phyloP scores from a whole-genome alignment of 164 flowering plant genomes.

The Cinnamomum micranthum region DNA sequence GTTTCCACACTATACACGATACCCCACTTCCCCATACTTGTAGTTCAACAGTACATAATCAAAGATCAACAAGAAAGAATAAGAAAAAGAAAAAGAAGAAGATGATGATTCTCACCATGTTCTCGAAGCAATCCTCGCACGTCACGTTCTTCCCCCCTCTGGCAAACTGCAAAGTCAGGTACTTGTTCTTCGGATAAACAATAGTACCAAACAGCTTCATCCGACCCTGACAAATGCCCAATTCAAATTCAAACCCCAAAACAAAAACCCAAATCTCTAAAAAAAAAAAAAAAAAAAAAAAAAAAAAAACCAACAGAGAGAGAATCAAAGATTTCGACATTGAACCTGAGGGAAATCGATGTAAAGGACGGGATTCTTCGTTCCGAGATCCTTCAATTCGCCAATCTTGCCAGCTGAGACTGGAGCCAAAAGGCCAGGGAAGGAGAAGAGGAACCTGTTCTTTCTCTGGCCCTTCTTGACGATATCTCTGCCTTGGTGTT shows the following conservation, averaged over 20 bases:
- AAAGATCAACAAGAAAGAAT: not conserved
- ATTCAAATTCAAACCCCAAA: not conserved
- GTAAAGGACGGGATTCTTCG: conserved; percentile 83
- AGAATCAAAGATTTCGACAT: not conserved
- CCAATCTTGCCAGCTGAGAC: conserved; percentile 80
- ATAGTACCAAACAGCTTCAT: conserved; percentile 97
- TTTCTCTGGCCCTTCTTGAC: conserved; percentile 79
- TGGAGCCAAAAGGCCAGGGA: conserved; percentile 81
- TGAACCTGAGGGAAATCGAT: conserved; percentile 85
- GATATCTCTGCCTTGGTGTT: conserved; percentile 82
- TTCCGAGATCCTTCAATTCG: conserved; percentile 70
- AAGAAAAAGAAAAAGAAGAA: not conserved
- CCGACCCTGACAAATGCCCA: conserved; percentile 44
- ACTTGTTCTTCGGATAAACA: conserved; percentile 79
- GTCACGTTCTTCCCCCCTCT: conserved; percentile 74
- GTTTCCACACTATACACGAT: no score
- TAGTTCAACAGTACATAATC: no score
- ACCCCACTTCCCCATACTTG: no score
- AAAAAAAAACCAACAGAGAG: not conserved
- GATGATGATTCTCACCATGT: conserved; percentile 54
- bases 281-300: not conserved
- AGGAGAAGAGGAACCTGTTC: conserved; percentile 75
- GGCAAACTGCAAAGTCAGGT: conserved; percentile 80
- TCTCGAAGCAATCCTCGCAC: conserved; percentile 87
- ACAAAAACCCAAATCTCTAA: not conserved